Evolutionary conservation across 2,329 filamentous ascomycete genomes (phyloP).

Genomic region (Diaporthe nobilis): DNA sequence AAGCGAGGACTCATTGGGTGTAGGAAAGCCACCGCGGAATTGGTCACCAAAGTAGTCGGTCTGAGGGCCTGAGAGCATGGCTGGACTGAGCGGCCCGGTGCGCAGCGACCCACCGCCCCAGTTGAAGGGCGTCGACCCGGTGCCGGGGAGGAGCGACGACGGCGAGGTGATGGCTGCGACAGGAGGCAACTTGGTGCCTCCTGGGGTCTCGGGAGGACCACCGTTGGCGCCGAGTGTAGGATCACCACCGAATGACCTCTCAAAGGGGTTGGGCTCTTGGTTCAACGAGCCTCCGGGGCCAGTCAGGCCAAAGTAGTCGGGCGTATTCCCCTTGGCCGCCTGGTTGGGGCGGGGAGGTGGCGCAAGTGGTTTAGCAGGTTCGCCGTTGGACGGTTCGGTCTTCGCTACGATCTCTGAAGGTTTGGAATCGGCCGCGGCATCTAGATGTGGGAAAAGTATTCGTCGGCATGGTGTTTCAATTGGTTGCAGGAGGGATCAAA

Average conservation of each 20-base stretch:
- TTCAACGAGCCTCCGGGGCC: slow-evolving; percentile 68
- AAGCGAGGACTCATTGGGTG: slow-evolving; percentile 95
- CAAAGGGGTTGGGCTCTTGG: slow-evolving; percentile 95
- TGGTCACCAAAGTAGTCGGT: slow-evolving; percentile 92
- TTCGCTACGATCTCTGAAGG: slow-evolving; percentile 60
- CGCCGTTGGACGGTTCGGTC: slow-evolving; percentile 68
- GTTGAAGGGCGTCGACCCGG: slow-evolving; percentile 79
- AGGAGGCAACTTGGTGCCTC: slow-evolving; percentile 85
- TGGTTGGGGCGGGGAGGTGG: slow-evolving; percentile 77
- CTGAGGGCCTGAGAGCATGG: slow-evolving; percentile 91
- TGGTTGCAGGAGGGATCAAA: slow-evolving; percentile 10
- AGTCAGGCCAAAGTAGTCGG: slow-evolving; percentile 78
- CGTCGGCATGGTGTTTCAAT: slow-evolving; percentile 37
- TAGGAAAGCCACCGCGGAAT: slow-evolving; percentile 87
- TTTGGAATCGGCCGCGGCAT: slow-evolving; percentile 62
- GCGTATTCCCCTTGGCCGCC: slow-evolving; percentile 60
- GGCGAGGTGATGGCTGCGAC: slow-evolving; percentile 94
- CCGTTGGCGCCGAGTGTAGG: slow-evolving; percentile 49
- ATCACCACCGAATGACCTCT: slow-evolving; percentile 85
- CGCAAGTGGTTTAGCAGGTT: slow-evolving; percentile 75
- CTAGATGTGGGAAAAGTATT: slow-evolving; percentile 51
- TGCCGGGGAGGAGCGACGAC: slow-evolving; percentile 82
- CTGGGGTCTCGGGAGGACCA: slow-evolving; percentile 78
- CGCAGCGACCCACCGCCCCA: slow-evolving; percentile 89
- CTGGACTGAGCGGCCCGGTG: slow-evolving; percentile 93